A percentile compares a stretch with the other conserved stretches of the same genome.
Conservation (phyloP, 331 rosid species). For the Spiraea crenata region DNA sequence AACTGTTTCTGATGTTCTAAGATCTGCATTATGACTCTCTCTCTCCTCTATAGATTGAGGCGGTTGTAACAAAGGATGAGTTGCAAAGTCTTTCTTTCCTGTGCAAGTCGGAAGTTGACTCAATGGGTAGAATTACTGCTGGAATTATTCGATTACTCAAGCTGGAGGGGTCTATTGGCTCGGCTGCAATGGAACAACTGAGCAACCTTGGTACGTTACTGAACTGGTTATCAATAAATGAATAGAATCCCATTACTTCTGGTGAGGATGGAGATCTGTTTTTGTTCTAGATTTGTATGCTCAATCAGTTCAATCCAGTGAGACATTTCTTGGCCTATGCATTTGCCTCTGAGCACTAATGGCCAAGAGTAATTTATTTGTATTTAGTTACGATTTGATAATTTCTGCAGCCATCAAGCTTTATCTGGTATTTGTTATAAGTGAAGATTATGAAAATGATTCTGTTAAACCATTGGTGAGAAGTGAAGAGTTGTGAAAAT, state of each 20-base stretch:
- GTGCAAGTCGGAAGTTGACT: conserved; percentile 95
- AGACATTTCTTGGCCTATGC: no score
- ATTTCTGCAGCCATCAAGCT: background rate
- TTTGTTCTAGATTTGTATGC: background rate
- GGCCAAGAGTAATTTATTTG: background rate
- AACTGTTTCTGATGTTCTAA: conserved; percentile 11
- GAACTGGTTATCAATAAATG: conserved; percentile 8
- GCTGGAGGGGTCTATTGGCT: conserved; percentile 87
- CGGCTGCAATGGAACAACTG: conserved; percentile 76
- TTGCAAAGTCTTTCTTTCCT: conserved; percentile 77
- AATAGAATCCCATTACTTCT: background rate
- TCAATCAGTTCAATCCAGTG: background rate
- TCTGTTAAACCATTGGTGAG: background rate
- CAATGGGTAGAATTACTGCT: conserved; percentile 85
- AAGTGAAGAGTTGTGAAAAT: conserved; percentile 20
- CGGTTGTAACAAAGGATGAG: conserved; percentile 84
- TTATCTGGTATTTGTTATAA: background rate
- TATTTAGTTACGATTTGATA: background rate
- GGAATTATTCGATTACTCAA: conserved; percentile 75
- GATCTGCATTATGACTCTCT: conserved; percentile 14
- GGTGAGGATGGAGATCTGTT: background rate
- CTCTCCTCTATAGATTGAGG: conserved; percentile 69
- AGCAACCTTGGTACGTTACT: conserved; percentile 67
- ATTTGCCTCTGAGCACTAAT: background rate
- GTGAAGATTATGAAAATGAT: background rate